Base-by-base conservation (phyloP, 1,139 yeast species). In the Suhomyces choctaworum region DNA sequence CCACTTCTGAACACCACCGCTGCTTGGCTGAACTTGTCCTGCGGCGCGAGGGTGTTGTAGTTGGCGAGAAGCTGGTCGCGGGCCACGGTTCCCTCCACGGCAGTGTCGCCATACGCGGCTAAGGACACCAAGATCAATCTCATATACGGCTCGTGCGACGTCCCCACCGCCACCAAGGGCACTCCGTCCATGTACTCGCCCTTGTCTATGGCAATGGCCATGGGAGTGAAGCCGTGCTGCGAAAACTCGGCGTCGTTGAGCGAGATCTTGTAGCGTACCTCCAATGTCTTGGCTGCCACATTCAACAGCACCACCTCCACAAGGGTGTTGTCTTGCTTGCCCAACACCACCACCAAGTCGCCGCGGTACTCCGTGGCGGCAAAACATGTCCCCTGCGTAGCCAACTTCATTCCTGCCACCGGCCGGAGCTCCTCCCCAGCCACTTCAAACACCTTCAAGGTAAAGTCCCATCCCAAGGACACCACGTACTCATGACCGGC, bases 121-220 rank as follows among this genome's bases (percentile, higher is more conserved):
- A 77, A 43, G 14, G 65, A 50, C 0, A 78, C 67, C 0, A 80
- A 54, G 3, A 85, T 68, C 8, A 84, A 49, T 42, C 95, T 60
- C 86, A 84, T 79, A 50, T 69, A 82, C 2, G 95, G 95, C 19
- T 76, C 74, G 47, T 85, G 92, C 1, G 89, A 80, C 0, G 95
- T 86, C 0, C 80, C 87, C 1, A 80, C 71, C 0, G 78, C 77
- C 13, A 78, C 46, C 40, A 65, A 46, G 7, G 70, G 66, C 4
- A 51, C 32, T 8, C 20, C 26, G 17, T 15, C 40, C 3, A 49
- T 37, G 8, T 21, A 32, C 4, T 36, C 39, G 7, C 20, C 20
- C 7, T 17, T 6, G 40, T 48, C 54, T 21, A 73, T 50, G 4
- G 66, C 49, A 27, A 81, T 59, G 26, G 64, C 60, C 58, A 80